Evolutionary conservation across 2,329 filamentous ascomycete species (phyloP).

Genomic region (Stagonosporopsis chrysanthemi): DNA sequence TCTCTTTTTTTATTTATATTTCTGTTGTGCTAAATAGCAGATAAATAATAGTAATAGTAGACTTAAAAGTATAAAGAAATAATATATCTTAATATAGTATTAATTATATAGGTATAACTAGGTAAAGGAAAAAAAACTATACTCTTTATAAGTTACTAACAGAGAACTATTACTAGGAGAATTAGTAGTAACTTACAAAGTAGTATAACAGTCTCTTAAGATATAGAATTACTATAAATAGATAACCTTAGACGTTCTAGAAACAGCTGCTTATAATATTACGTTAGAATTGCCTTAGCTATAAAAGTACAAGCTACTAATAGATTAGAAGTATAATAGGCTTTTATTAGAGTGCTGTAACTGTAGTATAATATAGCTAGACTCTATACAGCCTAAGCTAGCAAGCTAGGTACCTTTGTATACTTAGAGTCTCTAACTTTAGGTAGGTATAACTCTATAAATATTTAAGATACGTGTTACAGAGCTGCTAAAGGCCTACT

Average conservation of each 20-base stretch:
- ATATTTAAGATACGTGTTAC: too few species aligned
- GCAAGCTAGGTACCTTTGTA: too few species aligned
- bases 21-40: neutral
- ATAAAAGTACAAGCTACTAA: neutral
- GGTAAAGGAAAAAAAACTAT: neutral
- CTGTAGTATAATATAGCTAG: neutral
- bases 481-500: too few species aligned
- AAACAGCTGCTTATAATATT: neutral
- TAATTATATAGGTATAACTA: too few species aligned
- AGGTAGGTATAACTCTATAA: too few species aligned
- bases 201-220: neutral
- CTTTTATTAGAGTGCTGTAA: neutral
- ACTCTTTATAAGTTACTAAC: too few species aligned
- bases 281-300: neutral
- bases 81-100: neutral
- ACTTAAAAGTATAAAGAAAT: neutral
- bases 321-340: neutral
- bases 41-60: neutral
- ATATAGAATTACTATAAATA: neutral
- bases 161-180: neutral
- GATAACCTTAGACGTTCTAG: neutral
- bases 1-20: neutral
- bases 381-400: too few species aligned
- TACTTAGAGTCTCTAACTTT: too few species aligned
- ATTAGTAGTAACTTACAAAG: neutral